These are phyloP conservation scores for Epichloe hybrida DNA, from an alignment of 2,329 filamentous ascomycete genomes.

Conservation along the genomic window DNA sequence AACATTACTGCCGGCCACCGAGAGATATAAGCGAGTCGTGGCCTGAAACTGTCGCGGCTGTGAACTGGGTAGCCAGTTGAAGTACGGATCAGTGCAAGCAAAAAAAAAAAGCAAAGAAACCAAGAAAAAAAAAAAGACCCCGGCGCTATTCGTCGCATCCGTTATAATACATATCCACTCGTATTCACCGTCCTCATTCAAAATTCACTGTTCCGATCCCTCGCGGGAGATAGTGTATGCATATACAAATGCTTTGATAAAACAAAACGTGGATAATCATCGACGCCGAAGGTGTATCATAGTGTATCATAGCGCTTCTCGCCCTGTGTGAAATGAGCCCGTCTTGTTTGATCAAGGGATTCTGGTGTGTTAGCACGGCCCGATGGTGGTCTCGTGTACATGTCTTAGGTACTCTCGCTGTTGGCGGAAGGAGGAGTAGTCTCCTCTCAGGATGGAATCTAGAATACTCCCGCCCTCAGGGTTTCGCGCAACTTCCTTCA, in stretches of 20 bases:
- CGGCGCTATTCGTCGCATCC: conserved; percentile 4
- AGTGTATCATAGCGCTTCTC: not conserved
- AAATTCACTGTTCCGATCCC: conserved; percentile 3
- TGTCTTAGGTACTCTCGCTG: conserved; percentile 52
- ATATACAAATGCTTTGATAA: not conserved
- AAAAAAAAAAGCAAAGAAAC: not conserved
- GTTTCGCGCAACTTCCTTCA: conserved; percentile 34
- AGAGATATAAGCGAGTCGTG: not conserved
- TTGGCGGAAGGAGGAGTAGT: conserved; percentile 60
- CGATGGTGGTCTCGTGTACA: conserved; percentile 31
- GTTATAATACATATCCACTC: conserved; percentile 5
- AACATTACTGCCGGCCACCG: not conserved
- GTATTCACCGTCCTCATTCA: not conserved
- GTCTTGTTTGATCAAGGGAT: not conserved
- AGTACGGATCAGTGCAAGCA: too few relatives aligned
- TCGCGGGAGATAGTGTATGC: not conserved
- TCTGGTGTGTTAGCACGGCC: conserved; percentile 18
- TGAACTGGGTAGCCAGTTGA: not conserved
- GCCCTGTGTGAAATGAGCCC: too few relatives aligned
- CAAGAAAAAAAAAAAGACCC: not conserved
- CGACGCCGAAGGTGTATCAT: not conserved
- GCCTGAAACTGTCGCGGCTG: not conserved
- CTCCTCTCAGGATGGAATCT: conserved; percentile 57
- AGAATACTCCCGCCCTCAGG: conserved; percentile 38
- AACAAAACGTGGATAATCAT: not conserved